These are phyloP conservation scores for Rubia balearica DNA, from an alignment of 305 asterid species.

Conservation along the genomic window DNA sequence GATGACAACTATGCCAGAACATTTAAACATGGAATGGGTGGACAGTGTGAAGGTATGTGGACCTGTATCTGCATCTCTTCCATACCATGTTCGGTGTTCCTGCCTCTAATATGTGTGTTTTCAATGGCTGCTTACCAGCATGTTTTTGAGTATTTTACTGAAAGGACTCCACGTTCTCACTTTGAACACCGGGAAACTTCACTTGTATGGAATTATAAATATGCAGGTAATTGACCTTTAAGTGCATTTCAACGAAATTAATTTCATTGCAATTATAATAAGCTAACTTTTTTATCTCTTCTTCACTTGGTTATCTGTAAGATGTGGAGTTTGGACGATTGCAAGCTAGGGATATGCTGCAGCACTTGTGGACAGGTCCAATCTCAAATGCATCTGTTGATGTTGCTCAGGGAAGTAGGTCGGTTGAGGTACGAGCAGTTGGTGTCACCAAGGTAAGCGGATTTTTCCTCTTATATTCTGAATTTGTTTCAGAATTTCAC, in stretches of 20 bases:
- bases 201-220: conserved; percentile 94
- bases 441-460: conserved; percentile 87
- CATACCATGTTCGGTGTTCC: conserved; percentile 13
- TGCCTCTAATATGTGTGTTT: conserved; percentile 22
- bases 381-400: conserved; percentile 92
- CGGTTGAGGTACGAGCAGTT: conserved; percentile 95
- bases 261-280: conserved; percentile 3
- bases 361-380: conserved; percentile 99
- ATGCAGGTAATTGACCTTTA: conserved; percentile 57
- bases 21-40: conserved; percentile 95
- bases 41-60: conserved; percentile 76
- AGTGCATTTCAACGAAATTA: conserved; percentile 11
- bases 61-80: conserved; percentile 8
- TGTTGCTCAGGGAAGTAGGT: conserved; percentile 90
- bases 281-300: conserved; percentile 3
- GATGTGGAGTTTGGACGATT: conserved; percentile 95
- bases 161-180: conserved; percentile 96
- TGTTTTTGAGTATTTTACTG: conserved; percentile 92
- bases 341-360: conserved; percentile 99
- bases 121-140: conserved; percentile 47
- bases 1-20: conserved; percentile 99
- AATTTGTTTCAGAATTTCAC: neutral
- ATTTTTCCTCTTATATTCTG: neutral
- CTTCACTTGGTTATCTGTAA: conserved; percentile 21
- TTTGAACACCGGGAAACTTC: conserved; percentile 87